phyloP scores from a whole-genome alignment of 257 asterid species.

The Solanum tarijense region DNA sequence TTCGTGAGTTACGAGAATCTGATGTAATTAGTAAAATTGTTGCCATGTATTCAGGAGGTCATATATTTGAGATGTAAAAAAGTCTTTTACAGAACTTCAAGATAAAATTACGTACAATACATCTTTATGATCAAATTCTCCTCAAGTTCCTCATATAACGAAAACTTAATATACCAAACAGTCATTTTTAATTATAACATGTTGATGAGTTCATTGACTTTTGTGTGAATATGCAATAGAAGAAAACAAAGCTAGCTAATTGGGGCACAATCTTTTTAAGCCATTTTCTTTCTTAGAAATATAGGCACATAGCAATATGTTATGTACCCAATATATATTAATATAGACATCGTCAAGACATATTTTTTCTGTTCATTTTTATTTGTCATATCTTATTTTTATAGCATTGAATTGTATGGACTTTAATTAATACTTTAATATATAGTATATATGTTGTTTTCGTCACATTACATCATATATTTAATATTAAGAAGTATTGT shows the following conservation, averaged over 20 bases:
- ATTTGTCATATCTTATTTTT: not conserved
- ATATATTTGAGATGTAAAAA: too few relatives aligned
- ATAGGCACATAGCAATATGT: not conserved
- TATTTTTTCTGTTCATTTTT: not conserved
- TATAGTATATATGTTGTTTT: too few relatives aligned
- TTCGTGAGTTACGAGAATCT: too few relatives aligned
- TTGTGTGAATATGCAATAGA: not conserved
- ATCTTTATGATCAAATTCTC: too few relatives aligned
- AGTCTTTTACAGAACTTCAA: too few relatives aligned
- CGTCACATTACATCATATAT: not conserved
- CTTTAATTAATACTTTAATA: not conserved
- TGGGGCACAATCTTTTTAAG: not conserved
- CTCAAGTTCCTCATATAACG: not conserved
- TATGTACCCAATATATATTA: not conserved
- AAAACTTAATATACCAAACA: not conserved
- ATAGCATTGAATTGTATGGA: not conserved
- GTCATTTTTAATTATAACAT: not conserved
- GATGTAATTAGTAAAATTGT: not conserved
- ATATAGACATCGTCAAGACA: not conserved
- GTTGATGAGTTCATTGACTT: not conserved
- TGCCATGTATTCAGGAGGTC: rapidly evolving
- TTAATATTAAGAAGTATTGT: not conserved
- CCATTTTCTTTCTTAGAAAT: not conserved
- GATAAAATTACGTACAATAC: too few relatives aligned
- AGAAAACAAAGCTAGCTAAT: not conserved